Evolutionary conservation across 2,329 filamentous ascomycete species (phyloP).

Genomic region (Ascochyta rabiei): DNA sequence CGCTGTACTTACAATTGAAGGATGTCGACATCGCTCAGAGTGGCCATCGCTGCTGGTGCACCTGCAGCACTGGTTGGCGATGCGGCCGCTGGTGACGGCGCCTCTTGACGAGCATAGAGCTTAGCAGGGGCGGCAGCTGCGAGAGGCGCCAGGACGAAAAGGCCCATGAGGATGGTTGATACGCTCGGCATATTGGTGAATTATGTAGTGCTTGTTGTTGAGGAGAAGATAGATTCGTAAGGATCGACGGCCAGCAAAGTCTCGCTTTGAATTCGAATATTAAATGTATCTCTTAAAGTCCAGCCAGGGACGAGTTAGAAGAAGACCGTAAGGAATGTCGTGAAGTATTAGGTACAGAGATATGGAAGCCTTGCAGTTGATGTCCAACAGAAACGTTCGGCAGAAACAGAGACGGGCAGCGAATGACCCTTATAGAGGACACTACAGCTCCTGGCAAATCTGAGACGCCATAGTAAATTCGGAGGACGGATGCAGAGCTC

Average conservation of each 20-base stretch:
- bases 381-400: slow-evolving; percentile 43
- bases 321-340: slow-evolving; percentile 46
- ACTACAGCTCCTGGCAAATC: slow-evolving; percentile 39
- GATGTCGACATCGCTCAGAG: slow-evolving; percentile 58
- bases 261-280: slow-evolving; percentile 46
- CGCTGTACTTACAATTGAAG: slow-evolving; percentile 58
- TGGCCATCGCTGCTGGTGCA: slow-evolving; percentile 31
- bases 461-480: slow-evolving; percentile 48
- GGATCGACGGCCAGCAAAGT: slow-evolving; percentile 46
- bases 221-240: slow-evolving; percentile 26
- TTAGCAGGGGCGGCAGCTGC: slow-evolving; percentile 39
- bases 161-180: slow-evolving; percentile 42
- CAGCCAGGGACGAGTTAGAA: slow-evolving; percentile 50
- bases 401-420: slow-evolving; percentile 47
- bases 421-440: slow-evolving; percentile 48
- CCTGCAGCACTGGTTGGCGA: slow-evolving; percentile 25
- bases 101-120: slow-evolving; percentile 36
- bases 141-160: slow-evolving; percentile 45
- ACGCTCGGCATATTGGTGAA: slow-evolving; percentile 48
- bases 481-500: slow-evolving; percentile 44
- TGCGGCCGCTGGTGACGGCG: slow-evolving; percentile 22
- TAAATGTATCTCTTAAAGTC: slow-evolving; percentile 45
- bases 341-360: slow-evolving; percentile 45
- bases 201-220: slow-evolving; percentile 33
- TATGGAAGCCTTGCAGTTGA: slow-evolving; percentile 43